Evolutionary conservation across 768 basidiomycete species (phyloP).

Genomic region (Thelephora aurantiotincta): DNA sequence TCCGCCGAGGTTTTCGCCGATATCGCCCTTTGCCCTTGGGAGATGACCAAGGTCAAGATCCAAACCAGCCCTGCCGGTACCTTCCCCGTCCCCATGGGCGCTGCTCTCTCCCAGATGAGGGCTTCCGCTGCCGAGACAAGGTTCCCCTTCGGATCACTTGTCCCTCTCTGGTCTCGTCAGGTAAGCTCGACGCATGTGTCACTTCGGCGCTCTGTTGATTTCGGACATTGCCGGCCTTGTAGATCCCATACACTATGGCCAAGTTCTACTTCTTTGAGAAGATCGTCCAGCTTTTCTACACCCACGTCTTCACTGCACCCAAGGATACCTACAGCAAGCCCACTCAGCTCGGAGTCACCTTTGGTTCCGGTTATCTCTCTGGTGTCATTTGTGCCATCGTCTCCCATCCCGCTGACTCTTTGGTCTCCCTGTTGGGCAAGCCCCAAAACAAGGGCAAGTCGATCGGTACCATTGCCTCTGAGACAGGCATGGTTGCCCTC

Average conservation of each 20-base stretch:
- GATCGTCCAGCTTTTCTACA: constrained; percentile 79
- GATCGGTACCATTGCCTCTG: constrained; percentile 52
- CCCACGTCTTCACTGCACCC: constrained; percentile 68
- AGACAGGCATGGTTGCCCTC: constrained; percentile 50
- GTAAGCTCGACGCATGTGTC: constrained; percentile 21
- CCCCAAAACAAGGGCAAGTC: constrained; percentile 71
- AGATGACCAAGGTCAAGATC: constrained; percentile 89
- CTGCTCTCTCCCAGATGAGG: constrained; percentile 61
- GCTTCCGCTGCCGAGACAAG: constrained; percentile 55
- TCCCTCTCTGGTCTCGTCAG: constrained; percentile 83
- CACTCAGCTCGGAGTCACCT: constrained; percentile 82
- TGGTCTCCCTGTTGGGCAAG: constrained; percentile 92
- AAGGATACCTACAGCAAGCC: constrained; percentile 68
- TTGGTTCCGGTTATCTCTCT: constrained; percentile 85
- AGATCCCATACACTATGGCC: constrained; percentile 99
- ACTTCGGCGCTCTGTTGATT: background rate
- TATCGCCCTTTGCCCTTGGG: constrained; percentile 88
- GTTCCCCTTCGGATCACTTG: constrained; percentile 75
- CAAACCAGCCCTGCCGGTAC: constrained; percentile 65
- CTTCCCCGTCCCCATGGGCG: constrained; percentile 64
- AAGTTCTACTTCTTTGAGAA: constrained; percentile 96
- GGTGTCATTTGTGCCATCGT: constrained; percentile 94
- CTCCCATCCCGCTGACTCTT: constrained; percentile 90
- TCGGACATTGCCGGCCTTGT: constrained; percentile 1
- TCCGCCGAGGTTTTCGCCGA: constrained; percentile 95